phyloP scores from a whole-genome alignment of 1,284 basidiomycete genomes.

The Hortiboletus rubellus region DNA sequence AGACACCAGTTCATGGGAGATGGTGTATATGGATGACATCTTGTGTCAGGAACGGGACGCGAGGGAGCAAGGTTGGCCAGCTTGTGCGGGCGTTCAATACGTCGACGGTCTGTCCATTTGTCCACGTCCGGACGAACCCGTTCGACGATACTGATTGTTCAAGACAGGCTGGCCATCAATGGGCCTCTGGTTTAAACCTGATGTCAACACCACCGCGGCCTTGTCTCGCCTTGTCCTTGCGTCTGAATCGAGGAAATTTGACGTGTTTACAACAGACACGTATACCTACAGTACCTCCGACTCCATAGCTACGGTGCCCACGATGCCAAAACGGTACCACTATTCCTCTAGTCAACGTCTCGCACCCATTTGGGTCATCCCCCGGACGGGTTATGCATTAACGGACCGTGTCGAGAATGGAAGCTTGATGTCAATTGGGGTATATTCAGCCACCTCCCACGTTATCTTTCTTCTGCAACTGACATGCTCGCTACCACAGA shows the following conservation, averaged over 20 bases:
- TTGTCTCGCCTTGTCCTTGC: slow-evolving; percentile 52
- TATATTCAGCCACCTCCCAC: slow-evolving; percentile 28
- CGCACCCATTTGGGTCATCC: slow-evolving; percentile 83
- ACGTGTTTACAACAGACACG: slow-evolving; percentile 74
- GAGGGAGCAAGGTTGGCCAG: slow-evolving; percentile 41
- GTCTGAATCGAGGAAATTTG: slow-evolving; percentile 53
- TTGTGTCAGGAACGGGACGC: slow-evolving; percentile 41
- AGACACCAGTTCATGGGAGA: slow-evolving; percentile 71
- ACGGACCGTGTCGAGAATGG: slow-evolving; percentile 63
- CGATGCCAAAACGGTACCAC: slow-evolving; percentile 81
- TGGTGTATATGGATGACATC: slow-evolving; percentile 77
- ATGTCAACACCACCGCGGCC: slow-evolving; percentile 53
- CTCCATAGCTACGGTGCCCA: background rate
- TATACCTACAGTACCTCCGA: slow-evolving; percentile 2
- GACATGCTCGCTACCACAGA: slow-evolving; percentile 41
- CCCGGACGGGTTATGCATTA: slow-evolving; percentile 72
- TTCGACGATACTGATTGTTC: background rate
- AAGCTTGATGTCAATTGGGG: slow-evolving; percentile 65
- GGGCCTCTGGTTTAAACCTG: slow-evolving; percentile 71
- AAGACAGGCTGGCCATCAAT: slow-evolving; percentile 73
- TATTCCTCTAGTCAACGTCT: slow-evolving; percentile 70
- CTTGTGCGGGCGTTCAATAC: slow-evolving; percentile 20
- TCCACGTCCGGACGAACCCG: background rate
- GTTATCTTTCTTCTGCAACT: background rate
- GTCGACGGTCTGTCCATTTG: slow-evolving; percentile 24